Evolutionary conservation across 192 early-diverging fungal species (phyloP), one percentile per base, ranked within the genome.

Genomic region (Backusella macrospora): DNA sequence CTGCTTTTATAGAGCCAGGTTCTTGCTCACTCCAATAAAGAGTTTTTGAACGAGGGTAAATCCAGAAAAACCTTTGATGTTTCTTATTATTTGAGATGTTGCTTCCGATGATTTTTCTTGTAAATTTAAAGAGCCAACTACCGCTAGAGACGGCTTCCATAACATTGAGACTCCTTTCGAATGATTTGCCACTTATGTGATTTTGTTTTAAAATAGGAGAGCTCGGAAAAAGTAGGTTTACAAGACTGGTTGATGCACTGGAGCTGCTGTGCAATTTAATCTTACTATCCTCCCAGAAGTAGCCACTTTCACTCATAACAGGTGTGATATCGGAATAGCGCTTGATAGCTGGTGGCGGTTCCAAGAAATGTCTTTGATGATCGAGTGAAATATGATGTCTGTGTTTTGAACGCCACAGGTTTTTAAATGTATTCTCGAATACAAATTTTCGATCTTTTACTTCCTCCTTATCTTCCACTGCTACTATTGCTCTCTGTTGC

Each of bases 11-110:
- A 40, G 73, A 75, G 13, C 83, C 82, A 37, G 92, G 91, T 44
- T 89, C 88, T 74, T 86, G 83, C 48, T 81, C 82, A 77, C 88
- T 89, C 93, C 93, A 94, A 73, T 94, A 90, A 37, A 94, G 73
- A 23, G 88, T 90, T 68, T 89, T 88, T 18, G 90, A 91, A 59
- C 91, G 93, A 12, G 93, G 90, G 68, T 93, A 91, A 18, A 94
- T 83, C 93, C 93, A 94, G 55, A 93, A 92, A 82, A 89, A 94
- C 5, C 93, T 84, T 73, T 83, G 72, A 65, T 94, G 90, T 12
- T 84, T 83, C 9, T 83, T 82, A 39, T 83, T 82, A 39, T 89
- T 91, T 18, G 82, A 85, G 14, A 81, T 82, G 40, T 78, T 78
- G 15, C 71, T 76, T 0, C 81, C 82, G 39, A 85, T 83, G 49